These are phyloP conservation scores for Adenanthera pavonina DNA, from an alignment of 306 rosid genomes.

Conservation along the genomic window DNA sequence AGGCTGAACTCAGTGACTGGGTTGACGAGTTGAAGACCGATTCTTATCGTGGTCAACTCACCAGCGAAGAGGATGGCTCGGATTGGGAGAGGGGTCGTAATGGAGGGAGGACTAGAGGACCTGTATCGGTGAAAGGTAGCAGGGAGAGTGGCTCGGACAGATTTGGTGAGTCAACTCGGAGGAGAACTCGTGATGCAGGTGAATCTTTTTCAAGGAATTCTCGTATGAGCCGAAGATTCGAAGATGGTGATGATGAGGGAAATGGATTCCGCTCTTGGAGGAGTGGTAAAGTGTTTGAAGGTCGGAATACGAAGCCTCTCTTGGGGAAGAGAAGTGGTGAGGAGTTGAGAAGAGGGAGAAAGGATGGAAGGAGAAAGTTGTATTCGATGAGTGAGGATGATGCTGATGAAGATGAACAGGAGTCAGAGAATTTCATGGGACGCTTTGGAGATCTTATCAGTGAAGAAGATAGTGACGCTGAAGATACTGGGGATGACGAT, in stretches of 20 bases:
- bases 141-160: conserved; percentile 41
- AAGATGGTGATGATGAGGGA: background rate
- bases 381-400: conserved; percentile 47
- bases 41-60: conserved; percentile 42
- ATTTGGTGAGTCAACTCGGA: conserved; percentile 40
- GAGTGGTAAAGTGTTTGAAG: conserved; percentile 12
- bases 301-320: conserved; percentile 38
- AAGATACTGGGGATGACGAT: conserved; percentile 45
- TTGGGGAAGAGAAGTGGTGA: conserved; percentile 59
- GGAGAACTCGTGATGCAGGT: conserved; percentile 23
- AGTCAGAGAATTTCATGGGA: conserved; percentile 35
- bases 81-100: conserved; percentile 35
- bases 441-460: conserved; percentile 51
- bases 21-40: conserved; percentile 62
- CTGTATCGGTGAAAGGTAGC: conserved; percentile 43
- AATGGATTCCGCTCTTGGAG: conserved; percentile 27
- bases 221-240: conserved; percentile 28
- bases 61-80: conserved; percentile 46
- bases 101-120: conserved; percentile 38
- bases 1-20: conserved; percentile 89
- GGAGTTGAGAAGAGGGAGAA: conserved; percentile 45
- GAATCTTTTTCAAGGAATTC: conserved; percentile 37
- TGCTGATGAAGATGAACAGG: conserved; percentile 45
- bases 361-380: conserved; percentile 33
- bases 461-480: conserved; percentile 61